A percentile compares a stretch with the other conserved stretches of the same genome.
phyloP scores from a whole-genome alignment of 805 yeast genomes.

The Hanseniaspora pseudoguilliermondii region DNA sequence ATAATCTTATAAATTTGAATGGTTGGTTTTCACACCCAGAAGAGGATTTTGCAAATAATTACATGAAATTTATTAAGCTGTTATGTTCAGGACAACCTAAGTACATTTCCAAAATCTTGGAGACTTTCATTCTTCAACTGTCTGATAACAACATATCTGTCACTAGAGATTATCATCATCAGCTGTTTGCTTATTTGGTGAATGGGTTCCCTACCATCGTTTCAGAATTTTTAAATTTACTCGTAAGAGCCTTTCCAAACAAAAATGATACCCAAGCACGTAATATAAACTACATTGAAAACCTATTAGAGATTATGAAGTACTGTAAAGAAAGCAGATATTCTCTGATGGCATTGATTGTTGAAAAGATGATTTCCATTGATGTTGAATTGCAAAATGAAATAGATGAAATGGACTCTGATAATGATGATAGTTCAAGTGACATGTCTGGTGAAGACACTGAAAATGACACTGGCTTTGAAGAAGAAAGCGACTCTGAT shows the following conservation, averaged over 20 bases:
- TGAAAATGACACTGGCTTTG: constrained; percentile 26
- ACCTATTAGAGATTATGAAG: constrained; percentile 44
- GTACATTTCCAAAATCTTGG: constrained; percentile 78
- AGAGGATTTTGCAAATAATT: constrained; percentile 36
- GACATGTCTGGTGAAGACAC: constrained; percentile 28
- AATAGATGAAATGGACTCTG: constrained; percentile 60
- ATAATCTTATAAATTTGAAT: constrained; percentile 45
- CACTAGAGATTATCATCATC: constrained; percentile 44
- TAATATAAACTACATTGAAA: constrained; percentile 50
- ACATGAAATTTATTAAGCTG: constrained; percentile 61
- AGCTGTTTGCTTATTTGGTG: constrained; percentile 49
- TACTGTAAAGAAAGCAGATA: constrained; percentile 69
- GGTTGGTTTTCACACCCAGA: constrained; percentile 43
- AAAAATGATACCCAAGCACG: constrained; percentile 47
- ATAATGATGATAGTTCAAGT: constrained; percentile 23
- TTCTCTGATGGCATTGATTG: constrained; percentile 64
- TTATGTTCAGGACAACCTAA: constrained; percentile 77
- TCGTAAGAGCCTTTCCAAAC: constrained; percentile 63
- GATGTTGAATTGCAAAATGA: constrained; percentile 89
- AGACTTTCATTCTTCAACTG: constrained; percentile 54
- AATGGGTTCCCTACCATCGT: constrained; percentile 73
- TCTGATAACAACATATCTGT: constrained; percentile 20
- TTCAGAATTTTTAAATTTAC: constrained; percentile 43
- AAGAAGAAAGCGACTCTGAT: constrained; percentile 20
- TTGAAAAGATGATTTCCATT: constrained; percentile 69